Evolutionary conservation across 2,329 filamentous ascomycete species (phyloP).

Genomic region (Trichoderma breve): DNA sequence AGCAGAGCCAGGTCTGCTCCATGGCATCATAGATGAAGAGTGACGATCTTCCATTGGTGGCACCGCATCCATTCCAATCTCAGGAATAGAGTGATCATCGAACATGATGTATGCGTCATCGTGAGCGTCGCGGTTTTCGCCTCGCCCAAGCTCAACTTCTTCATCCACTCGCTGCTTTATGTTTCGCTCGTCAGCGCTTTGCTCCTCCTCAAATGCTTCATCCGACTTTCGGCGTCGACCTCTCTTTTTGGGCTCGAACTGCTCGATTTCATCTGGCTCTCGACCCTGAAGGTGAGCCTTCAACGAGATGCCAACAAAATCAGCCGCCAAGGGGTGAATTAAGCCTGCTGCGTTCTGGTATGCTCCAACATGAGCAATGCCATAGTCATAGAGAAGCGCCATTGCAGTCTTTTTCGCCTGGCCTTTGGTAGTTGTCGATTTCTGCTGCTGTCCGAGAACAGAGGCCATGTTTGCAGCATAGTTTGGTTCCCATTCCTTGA

Average conservation of each 20-base stretch:
- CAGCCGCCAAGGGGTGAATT: constrained; percentile 43
- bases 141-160: constrained; percentile 31
- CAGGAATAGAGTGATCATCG: constrained; percentile 49
- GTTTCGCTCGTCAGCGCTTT: constrained; percentile 33
- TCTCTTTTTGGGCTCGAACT: constrained; percentile 21
- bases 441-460: constrained; percentile 27
- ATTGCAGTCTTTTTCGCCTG: constrained; percentile 42
- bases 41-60: constrained; percentile 66
- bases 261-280: constrained; percentile 24
- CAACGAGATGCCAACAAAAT: constrained; percentile 46
- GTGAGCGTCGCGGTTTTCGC: constrained; percentile 24
- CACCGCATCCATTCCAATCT: constrained; percentile 67
- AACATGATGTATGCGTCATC: constrained; percentile 34
- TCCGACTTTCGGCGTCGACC: constrained; percentile 42
- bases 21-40: constrained; percentile 51
- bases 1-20: constrained; percentile 48
- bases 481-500: constrained; percentile 42
- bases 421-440: constrained; percentile 26
- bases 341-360: constrained; percentile 29
- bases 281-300: constrained; percentile 33
- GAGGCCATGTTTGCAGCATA: constrained; percentile 57
- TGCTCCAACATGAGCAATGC: constrained; percentile 35
- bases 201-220: constrained; percentile 44
- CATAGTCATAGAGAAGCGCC: constrained; percentile 33
- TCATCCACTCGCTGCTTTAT: constrained; percentile 38